phyloP scores from a whole-genome alignment of 305 asterid genomes.

The Withania somnifera region DNA sequence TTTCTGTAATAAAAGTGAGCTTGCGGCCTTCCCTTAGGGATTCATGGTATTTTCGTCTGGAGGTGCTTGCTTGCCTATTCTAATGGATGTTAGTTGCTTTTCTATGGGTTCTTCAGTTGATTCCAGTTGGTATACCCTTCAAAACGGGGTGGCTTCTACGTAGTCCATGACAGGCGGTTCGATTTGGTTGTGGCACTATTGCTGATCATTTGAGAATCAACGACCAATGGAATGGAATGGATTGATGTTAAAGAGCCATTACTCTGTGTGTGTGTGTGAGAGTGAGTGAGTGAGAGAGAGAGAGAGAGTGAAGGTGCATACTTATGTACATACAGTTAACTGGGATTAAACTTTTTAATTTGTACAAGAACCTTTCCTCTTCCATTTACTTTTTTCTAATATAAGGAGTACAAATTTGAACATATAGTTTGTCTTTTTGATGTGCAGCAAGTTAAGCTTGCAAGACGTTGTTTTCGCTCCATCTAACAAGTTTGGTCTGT shows the following conservation, averaged over 20 bases:
- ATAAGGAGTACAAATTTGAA: not conserved
- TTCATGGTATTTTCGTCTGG: not conserved
- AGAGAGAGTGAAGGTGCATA: not conserved
- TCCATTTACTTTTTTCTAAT: not conserved
- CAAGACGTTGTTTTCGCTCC: not conserved
- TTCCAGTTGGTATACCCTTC: not conserved
- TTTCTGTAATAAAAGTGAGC: not conserved
- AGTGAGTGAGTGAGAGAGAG: not conserved
- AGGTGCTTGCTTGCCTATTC: not conserved
- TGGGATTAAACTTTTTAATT: not conserved
- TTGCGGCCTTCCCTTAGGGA: not conserved
- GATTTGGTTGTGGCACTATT: not conserved
- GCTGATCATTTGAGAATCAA: not conserved
- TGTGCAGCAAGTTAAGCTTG: too few species aligned
- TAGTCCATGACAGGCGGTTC: not conserved
- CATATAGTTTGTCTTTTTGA: too few species aligned
- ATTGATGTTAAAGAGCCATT: not conserved
- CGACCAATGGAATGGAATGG: not conserved
- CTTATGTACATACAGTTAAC: not conserved
- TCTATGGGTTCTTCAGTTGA: not conserved
- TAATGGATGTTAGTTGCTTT: not conserved
- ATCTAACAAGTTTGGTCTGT: not conserved
- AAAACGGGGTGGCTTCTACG: not conserved
- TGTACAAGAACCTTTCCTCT: not conserved
- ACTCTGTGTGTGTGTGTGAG: too few species aligned